These are phyloP conservation scores for Cystobasidiaceae sp. DNA, from an alignment of 1,284 basidiomycete genomes.

Conservation along the genomic window DNA sequence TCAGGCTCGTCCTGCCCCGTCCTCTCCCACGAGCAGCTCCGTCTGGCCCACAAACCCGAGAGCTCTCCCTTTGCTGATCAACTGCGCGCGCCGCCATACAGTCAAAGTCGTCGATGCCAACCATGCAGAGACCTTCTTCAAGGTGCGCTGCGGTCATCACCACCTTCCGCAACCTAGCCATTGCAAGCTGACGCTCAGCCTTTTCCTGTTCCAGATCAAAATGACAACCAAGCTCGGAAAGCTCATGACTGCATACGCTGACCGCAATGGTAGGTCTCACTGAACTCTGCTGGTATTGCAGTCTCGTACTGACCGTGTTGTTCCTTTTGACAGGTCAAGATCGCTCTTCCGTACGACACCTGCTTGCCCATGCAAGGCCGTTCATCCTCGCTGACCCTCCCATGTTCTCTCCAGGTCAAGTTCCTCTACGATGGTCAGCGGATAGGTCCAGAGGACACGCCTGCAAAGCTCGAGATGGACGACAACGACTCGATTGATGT, in stretches of 20 bases:
- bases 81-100: neutral
- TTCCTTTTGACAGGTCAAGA: constrained; percentile 25
- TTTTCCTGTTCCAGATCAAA: constrained; percentile 26
- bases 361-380: neutral
- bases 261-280: constrained; percentile 20
- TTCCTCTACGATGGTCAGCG: constrained; percentile 33
- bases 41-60: too few species aligned
- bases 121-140: constrained; percentile 35
- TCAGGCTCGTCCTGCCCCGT: neutral
- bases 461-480: constrained; percentile 33
- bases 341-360: constrained; percentile 4
- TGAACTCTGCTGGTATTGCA: neutral
- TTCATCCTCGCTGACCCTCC: neutral
- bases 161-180: neutral
- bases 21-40: too few species aligned
- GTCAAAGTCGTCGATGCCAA: constrained; percentile 34
- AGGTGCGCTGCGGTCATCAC: neutral
- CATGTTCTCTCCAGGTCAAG: constrained; percentile 8
- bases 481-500: constrained; percentile 34
- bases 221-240: constrained; percentile 35
- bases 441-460: constrained; percentile 31
- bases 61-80: too few species aligned
- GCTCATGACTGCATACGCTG: constrained; percentile 35
- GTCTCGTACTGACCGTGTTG: neutral
- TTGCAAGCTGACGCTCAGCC: neutral